A percentile compares a stretch with the other conserved stretches of the same genome.
Evolutionary conservation across 179 eudicot genomes (phyloP).

Genomic region (Beta macrorhiza): DNA sequence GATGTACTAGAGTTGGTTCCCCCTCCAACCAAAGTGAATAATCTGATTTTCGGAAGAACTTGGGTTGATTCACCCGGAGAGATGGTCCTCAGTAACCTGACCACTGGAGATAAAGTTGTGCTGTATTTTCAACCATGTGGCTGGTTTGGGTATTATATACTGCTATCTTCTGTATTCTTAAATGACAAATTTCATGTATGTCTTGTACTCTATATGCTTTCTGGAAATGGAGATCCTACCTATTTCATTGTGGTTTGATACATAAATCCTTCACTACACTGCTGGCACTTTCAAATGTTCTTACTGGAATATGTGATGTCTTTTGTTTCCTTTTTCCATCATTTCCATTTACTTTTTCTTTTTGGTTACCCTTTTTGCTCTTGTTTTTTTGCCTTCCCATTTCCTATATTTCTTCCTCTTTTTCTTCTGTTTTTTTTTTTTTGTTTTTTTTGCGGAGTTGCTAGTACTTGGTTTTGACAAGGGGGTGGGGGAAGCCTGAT

Average conservation of each 20-base stretch:
- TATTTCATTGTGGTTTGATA: not conserved
- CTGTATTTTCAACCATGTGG: slow-evolving; percentile 97
- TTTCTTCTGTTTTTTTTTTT: not conserved
- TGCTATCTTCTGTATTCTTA: not conserved
- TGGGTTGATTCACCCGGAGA: slow-evolving; percentile 98
- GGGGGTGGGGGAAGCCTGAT: not conserved
- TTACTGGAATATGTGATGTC: not conserved
- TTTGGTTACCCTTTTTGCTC: not conserved
- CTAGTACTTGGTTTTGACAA: not conserved
- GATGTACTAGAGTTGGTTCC: slow-evolving; percentile 90
- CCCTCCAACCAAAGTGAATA: slow-evolving; percentile 84
- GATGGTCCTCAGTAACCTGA: slow-evolving; percentile 76
- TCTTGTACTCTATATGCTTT: not conserved
- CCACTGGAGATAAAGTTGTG: slow-evolving; percentile 92
- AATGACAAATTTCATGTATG: not conserved
- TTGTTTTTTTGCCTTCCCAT: not conserved
- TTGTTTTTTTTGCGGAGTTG: not conserved
- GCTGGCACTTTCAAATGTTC: not conserved
- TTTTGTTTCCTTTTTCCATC: not conserved
- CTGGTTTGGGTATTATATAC: slow-evolving; percentile 78
- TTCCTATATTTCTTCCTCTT: not conserved
- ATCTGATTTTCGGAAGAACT: slow-evolving; percentile 89
- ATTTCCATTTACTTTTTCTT: not conserved
- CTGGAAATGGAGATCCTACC: not conserved
- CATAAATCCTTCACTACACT: not conserved